These are phyloP conservation scores for Arabidopsis arenosa DNA, from an alignment of 345 rosid genomes.

Conservation along the genomic window DNA sequence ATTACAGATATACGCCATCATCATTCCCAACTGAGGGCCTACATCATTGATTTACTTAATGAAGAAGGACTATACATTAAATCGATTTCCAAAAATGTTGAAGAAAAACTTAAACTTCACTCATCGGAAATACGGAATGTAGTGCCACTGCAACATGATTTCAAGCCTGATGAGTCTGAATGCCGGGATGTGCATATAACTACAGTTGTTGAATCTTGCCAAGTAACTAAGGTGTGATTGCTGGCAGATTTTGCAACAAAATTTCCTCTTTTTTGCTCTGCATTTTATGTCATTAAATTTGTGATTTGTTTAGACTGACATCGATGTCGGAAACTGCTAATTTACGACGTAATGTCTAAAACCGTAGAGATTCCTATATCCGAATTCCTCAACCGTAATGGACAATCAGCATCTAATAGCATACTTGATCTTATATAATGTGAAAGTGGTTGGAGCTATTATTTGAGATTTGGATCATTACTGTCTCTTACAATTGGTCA, in stretches of 20 bases:
- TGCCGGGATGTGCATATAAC: slow-evolving; percentile 63
- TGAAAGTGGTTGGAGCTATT: slow-evolving; percentile 24
- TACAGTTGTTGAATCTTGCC: slow-evolving; percentile 47
- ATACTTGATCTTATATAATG: slow-evolving; percentile 8
- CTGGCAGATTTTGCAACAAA: slow-evolving; percentile 19
- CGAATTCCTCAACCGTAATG: neutral
- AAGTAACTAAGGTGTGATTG: slow-evolving; percentile 52
- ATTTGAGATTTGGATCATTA: slow-evolving; percentile 18
- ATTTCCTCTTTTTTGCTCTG: slow-evolving; percentile 17
- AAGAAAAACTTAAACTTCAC: slow-evolving; percentile 57
- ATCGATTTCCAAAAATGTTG: slow-evolving; percentile 49
- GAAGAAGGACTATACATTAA: slow-evolving; percentile 63
- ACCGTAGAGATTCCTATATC: neutral
- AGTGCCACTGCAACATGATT: slow-evolving; percentile 44
- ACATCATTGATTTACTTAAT: slow-evolving; percentile 61
- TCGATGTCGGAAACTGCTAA: neutral
- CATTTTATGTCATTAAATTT: neutral
- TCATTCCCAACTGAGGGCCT: slow-evolving; percentile 65
- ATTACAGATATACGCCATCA: slow-evolving; percentile 57
- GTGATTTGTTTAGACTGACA: neutral
- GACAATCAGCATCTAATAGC: slow-evolving; percentile 17
- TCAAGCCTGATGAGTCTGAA: slow-evolving; percentile 59
- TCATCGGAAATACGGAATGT: slow-evolving; percentile 43
- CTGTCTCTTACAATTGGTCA: slow-evolving; percentile 14
- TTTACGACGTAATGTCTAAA: neutral